These are phyloP conservation scores for Sphagnum magellanicum DNA, from an alignment of 228 moss, liverwort and hornwort genomes.

Conservation along the genomic window DNA sequence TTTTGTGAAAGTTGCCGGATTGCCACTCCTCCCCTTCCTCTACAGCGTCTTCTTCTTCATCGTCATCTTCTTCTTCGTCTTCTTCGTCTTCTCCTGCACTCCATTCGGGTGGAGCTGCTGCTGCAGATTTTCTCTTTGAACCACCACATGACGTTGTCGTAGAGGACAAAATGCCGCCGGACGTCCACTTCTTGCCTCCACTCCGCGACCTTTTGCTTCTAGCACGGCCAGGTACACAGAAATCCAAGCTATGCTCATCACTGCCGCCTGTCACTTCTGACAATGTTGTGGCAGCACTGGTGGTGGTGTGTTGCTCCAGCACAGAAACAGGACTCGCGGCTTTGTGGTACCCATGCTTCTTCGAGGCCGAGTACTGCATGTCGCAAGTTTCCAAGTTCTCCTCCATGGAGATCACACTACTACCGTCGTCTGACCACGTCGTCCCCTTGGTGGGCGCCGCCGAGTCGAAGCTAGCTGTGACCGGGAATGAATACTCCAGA, in stretches of 20 bases:
- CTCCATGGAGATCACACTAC: conserved; percentile 12
- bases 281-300: conserved; percentile 38
- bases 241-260: conserved; percentile 16
- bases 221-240: conserved; percentile 72
- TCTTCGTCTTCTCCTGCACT: conserved; percentile 32
- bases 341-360: conserved; percentile 25
- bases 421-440: too few species aligned
- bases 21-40: conserved; percentile 34
- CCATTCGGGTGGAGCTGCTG: too few species aligned
- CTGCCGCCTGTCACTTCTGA: conserved; percentile 39
- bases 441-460: too few species aligned
- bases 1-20: conserved; percentile 27
- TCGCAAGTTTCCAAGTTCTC: neutral
- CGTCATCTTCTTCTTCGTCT: too few species aligned
- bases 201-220: conserved; percentile 83
- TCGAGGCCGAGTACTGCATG: conserved; percentile 15
- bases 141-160: conserved; percentile 43
- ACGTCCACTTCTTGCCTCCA: conserved; percentile 65
- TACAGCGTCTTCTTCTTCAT: conserved; percentile 14
- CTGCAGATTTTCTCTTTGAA: too few species aligned
- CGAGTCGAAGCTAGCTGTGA: too few species aligned
- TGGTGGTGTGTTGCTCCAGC: conserved; percentile 30
- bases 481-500: conserved; percentile 62
- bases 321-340: conserved; percentile 75
- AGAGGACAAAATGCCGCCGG: conserved; percentile 49